These are phyloP conservation scores for Stygiomarasmius scandens DNA, from an alignment of 1,284 basidiomycete species.

Conservation along the genomic window DNA sequence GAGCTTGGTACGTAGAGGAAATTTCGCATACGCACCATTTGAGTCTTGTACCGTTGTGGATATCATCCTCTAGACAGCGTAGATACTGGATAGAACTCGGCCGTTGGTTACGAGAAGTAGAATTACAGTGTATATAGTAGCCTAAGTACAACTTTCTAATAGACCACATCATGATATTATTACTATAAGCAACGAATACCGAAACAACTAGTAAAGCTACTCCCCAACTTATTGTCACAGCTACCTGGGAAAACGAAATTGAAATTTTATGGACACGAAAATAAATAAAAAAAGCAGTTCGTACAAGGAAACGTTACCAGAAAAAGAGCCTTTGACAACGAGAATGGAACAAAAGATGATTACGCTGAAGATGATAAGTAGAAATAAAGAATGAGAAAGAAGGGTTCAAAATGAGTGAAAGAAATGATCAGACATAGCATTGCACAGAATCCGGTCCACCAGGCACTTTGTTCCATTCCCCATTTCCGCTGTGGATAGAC, in stretches of 20 bases:
- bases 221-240: too few species aligned
- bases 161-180: too few species aligned
- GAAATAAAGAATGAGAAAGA: not conserved
- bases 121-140: slow-evolving; percentile 13
- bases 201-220: too few species aligned
- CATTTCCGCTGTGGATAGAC: slow-evolving; percentile 3
- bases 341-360: not conserved
- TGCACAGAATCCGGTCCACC: not conserved
- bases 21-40: slow-evolving; percentile 40
- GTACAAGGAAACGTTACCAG: not conserved
- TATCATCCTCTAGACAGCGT: slow-evolving; percentile 36
- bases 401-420: not conserved
- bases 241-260: too few species aligned
- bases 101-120: slow-evolving; percentile 38
- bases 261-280: too few species aligned
- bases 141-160: not conserved
- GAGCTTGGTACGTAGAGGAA: slow-evolving; percentile 46
- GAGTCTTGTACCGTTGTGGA: slow-evolving; percentile 46
- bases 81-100: slow-evolving; percentile 44
- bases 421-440: not conserved
- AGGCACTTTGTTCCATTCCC: slow-evolving; percentile 33
- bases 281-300: too few species aligned
- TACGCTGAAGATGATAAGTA: not conserved
- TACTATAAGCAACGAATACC: too few species aligned
- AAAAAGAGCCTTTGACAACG: not conserved